phyloP scores from a whole-genome alignment of 306 rosid species.

The Ceratonia siliqua region DNA sequence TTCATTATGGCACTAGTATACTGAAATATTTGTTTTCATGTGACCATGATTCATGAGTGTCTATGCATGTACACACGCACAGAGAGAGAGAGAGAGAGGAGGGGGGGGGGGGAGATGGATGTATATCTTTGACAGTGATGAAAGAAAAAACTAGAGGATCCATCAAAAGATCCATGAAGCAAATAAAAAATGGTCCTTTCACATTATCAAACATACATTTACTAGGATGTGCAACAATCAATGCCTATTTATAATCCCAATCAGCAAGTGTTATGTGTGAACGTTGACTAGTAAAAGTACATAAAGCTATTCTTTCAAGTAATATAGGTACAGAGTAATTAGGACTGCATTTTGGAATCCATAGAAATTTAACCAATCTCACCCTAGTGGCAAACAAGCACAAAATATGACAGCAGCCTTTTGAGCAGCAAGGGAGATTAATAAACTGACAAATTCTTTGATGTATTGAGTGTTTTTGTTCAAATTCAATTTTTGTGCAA shows the following conservation, averaged over 20 bases:
- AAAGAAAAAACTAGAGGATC: background rate
- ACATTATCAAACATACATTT: background rate
- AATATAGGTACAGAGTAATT: background rate
- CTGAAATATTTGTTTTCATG: background rate
- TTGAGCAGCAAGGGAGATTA: constrained; percentile 72
- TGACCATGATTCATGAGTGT: background rate
- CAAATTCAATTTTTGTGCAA: constrained; percentile 54
- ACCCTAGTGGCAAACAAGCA: no score
- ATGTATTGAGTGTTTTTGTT: constrained; percentile 56
- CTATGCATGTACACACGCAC: background rate
- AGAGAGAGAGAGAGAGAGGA: no score
- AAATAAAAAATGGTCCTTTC: background rate
- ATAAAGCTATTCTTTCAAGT: background rate
- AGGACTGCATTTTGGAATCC: background rate
- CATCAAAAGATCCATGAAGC: background rate
- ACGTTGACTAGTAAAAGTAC: background rate
- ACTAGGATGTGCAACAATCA: background rate
- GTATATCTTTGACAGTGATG: background rate
- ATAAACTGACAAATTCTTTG: constrained; percentile 58
- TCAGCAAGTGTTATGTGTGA: background rate
- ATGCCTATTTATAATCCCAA: background rate
- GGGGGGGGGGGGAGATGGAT: background rate
- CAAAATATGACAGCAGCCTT: no score
- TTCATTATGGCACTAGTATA: background rate
- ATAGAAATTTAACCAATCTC: no score